phyloP scores from a whole-genome alignment of 2,329 filamentous ascomycete genomes.

The Chalara sp. region DNA sequence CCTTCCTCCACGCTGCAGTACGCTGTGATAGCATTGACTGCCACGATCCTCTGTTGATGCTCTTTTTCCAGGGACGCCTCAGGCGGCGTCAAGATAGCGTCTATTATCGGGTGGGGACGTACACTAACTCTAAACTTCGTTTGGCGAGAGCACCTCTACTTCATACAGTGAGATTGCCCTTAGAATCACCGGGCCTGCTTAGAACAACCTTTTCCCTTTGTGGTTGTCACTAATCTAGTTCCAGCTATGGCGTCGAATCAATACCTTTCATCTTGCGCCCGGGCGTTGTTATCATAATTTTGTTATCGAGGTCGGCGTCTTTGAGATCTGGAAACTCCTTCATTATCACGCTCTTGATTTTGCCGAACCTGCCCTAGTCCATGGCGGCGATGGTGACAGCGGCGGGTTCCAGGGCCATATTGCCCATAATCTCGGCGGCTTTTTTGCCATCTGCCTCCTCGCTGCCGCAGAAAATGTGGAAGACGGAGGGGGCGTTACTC shows the following conservation, averaged over 20 bases:
- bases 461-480: slow-evolving; percentile 4
- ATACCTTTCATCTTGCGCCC: neutral
- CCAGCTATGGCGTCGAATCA: slow-evolving; percentile 1
- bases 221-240: neutral
- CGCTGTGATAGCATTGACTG: slow-evolving; percentile 1
- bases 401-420: neutral
- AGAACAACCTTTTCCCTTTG: neutral
- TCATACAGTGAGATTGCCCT: neutral
- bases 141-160: neutral
- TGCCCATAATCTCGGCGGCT: neutral
- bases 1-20: neutral
- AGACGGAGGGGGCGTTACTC: neutral
- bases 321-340: neutral
- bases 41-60: slow-evolving; percentile 1
- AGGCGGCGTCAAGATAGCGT: neutral
- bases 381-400: neutral
- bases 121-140: neutral
- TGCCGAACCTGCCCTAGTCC: neutral
- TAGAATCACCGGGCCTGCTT: neutral
- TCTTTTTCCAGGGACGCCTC: slow-evolving; percentile 5
- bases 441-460: slow-evolving; percentile 3
- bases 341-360: neutral
- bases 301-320: neutral
- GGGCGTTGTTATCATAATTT: neutral
- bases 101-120: neutral